Conservation (phyloP, 805 yeast species). For the Danielozyma ontarioensis region DNA sequence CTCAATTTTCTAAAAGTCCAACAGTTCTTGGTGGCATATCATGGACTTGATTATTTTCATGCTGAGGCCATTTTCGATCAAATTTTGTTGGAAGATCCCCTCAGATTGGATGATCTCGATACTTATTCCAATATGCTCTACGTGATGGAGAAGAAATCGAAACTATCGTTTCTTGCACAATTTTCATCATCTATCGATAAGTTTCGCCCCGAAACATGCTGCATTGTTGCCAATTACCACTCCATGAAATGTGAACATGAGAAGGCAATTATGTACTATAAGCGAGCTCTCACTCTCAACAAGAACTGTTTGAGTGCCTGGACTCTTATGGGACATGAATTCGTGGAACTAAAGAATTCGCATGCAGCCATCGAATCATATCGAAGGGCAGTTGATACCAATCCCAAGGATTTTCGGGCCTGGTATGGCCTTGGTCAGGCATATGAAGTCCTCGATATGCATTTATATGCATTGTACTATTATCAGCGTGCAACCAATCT, state of each 20-base stretch:
- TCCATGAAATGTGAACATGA: constrained; percentile 91
- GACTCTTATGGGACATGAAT: constrained; percentile 99
- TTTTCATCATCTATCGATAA: constrained; percentile 76
- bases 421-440: constrained; percentile 99
- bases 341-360: constrained; percentile 90
- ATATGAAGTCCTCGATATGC: constrained; percentile 94
- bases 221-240: constrained; percentile 89
- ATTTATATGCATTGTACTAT: constrained; percentile 83
- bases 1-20: constrained; percentile 75
- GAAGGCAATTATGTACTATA: constrained; percentile 87
- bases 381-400: constrained; percentile 87
- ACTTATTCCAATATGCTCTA: constrained; percentile 90
- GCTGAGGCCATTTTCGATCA: constrained; percentile 79
- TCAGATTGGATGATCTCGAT: constrained; percentile 86
- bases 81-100: constrained; percentile 69
- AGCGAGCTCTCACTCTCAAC: constrained; percentile 80
- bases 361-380: constrained; percentile 97
- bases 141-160: constrained; percentile 85
- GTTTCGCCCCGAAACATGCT: constrained; percentile 91
- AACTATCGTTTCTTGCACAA: constrained; percentile 83
- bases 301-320: constrained; percentile 83
- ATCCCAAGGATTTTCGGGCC: constrained; percentile 85
- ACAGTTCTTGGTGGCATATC: constrained; percentile 75
- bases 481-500: constrained; percentile 87
- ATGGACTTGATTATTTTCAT: constrained; percentile 75